phyloP scores from a whole-genome alignment of 1,284 basidiomycete species.

The Thecaphora frezii region DNA sequence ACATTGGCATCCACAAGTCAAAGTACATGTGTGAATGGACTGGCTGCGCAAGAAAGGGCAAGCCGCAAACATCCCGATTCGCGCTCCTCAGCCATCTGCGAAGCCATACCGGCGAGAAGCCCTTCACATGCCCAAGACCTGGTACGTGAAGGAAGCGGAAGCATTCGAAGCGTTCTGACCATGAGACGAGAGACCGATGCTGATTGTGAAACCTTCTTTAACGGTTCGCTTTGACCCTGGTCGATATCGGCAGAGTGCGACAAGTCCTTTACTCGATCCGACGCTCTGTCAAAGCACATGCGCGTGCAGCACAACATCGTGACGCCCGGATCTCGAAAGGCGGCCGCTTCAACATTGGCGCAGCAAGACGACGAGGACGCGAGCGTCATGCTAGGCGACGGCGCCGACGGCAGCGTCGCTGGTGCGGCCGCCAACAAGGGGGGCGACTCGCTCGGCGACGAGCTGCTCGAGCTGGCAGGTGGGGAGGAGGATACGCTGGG shows the following conservation, averaged over 20 bases:
- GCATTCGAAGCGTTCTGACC: neutral
- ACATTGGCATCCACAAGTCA: constrained; percentile 81
- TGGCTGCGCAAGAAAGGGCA: constrained; percentile 74
- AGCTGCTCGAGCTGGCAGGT: constrained; percentile 42
- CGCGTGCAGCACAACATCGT: constrained; percentile 72
- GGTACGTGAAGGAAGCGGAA: constrained; percentile 63
- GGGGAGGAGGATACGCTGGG: constrained; percentile 17
- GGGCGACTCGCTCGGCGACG: constrained; percentile 31
- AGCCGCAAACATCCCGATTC: constrained; percentile 81
- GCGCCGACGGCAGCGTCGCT: neutral
- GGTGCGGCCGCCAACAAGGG: constrained; percentile 1
- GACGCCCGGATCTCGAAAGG: constrained; percentile 29
- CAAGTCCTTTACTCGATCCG: constrained; percentile 87
- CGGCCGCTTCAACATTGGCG: constrained; percentile 12
- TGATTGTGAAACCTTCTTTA: no score
- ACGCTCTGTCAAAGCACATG: constrained; percentile 87
- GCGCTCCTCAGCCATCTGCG: constrained; percentile 80
- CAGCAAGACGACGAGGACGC: constrained; percentile 28
- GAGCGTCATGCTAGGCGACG: constrained; percentile 8
- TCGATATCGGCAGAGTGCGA: constrained; percentile 76
- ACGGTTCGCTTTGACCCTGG: no score
- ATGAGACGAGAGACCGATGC: neutral
- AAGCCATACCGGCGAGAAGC: constrained; percentile 85
- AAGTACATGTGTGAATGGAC: constrained; percentile 87
- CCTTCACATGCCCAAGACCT: constrained; percentile 77